Conservation (phyloP, 345 rosid species). For the Salix exigua region DNA sequence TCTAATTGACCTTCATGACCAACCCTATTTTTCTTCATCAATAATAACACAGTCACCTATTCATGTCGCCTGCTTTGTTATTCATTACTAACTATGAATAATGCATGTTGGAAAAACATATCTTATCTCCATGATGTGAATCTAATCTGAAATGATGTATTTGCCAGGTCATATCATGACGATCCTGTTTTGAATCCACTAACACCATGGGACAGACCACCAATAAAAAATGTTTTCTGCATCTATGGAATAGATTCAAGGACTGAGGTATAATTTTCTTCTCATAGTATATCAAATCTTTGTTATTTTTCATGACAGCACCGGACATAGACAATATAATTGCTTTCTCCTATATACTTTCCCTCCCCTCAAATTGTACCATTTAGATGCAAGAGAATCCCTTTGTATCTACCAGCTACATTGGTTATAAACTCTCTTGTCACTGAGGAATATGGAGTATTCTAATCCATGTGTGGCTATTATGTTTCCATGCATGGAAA, state of each 20-base stretch:
- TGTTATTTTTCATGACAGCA: not conserved
- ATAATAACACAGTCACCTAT: too few relatives aligned
- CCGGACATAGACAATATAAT: not conserved
- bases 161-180: slow-evolving; percentile 72
- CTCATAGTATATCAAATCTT: not conserved
- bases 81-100: not conserved
- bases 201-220: slow-evolving; percentile 98
- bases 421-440: not conserved
- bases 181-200: slow-evolving; percentile 94
- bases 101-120: not conserved
- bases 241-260: slow-evolving; percentile 80
- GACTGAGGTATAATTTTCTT: slow-evolving; percentile 72
- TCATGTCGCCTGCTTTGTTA: not conserved
- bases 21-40: not conserved
- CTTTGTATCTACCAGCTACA: not conserved
- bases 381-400: not conserved
- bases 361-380: not conserved
- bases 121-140: too few relatives aligned
- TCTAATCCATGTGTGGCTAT: not conserved
- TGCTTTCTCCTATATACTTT: not conserved
- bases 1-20: too few relatives aligned
- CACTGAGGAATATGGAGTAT: not conserved
- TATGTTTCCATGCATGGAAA: not conserved
- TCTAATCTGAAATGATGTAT: slow-evolving; percentile 12
- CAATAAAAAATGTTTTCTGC: slow-evolving; percentile 89